Base-by-base conservation (phyloP, 2,329 filamentous ascomycete species). In the Apiospora rasikravindrae region DNA sequence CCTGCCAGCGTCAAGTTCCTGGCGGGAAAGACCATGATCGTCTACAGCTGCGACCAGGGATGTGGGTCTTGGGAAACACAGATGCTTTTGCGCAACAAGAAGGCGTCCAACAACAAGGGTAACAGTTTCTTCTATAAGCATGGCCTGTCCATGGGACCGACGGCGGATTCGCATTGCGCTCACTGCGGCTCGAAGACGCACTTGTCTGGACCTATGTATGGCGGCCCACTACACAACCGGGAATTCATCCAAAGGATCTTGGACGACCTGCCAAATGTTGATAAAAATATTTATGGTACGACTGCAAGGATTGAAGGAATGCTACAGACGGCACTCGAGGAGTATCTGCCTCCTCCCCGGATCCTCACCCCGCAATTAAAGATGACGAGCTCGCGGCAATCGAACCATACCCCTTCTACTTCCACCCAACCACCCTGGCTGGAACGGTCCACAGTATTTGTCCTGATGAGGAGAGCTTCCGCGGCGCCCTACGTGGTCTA, bases 21-120 rank as follows among this genome's bases (percentile, higher is more conserved):
- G 26, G 94, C 94, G 2, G 93, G 94, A 47, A 98, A 96, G 82
- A 96, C 93, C 0, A 98, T 99, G 95, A 75, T 97, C 10, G 91
- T 97, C 0, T 98, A 98, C 83, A 95, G 91, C 80, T 99, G 96
- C 81, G 95, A 98, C 79, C 84, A 88, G 10, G 96, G 96, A 14
- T 99, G 96, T 78, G 94, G 95, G n/a, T 90, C 95, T 4, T 98
- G 94, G 94, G 88, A 92, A 70, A 95, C 92, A 0, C 96, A 98
- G 77, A 89, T 90, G 57, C 83, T 98, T 68, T 90, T 93, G 67
- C 90, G 89, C 71, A 93, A 93, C 77, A 92, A 89, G 75, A 83
- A 89, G 45, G 85, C 87, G 13, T 83, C 88, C 2, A 92, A 92
- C 79, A 96, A 94, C 81, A 94, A 91, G 71, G 92, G 91, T 1